Evolutionary conservation across 257 asterid genomes (phyloP), one percentile per base, ranked within the genome.

Genomic region (Agastache rugosa): DNA sequence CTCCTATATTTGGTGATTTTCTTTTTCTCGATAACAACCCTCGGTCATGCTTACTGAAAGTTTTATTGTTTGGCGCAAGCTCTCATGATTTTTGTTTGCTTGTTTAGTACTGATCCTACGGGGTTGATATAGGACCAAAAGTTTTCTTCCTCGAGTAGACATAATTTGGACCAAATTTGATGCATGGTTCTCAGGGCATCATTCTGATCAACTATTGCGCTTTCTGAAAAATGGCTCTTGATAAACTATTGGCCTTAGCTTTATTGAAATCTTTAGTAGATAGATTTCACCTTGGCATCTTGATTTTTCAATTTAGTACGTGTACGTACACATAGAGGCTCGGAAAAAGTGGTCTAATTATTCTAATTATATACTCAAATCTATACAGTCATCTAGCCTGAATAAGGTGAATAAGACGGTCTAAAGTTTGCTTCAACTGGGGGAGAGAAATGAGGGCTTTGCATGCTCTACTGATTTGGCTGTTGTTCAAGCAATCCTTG

Each of bases 371-470:
- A 27, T 59, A 44, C 50, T 23, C 34, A 23, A 60, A 27, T 72
- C 15, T 16, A 5, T 27, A n/a, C 62, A 0, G 22, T 16, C 68
- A 17, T 12, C 12, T 17, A 50, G 19, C 54, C 54, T 47, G 58
- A 29, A 5, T 20, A 68, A 45, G 62, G 48, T 35, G 44, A 44
- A n/a, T 20, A 34, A 8, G n/a, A 3, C 39, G 1, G 3, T n/a
- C 22, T 39, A 22, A 19, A 34, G 27, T 17, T 73, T 54, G 64
- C 66, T 15, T 34, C 56, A 55, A 29, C 44, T 62, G 68, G 45
- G 41, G 74, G 34, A 72, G 84, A n/a, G n/a, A n/a, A n/a, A n/a
- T 90, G 96, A 79, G 87, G 59, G 63, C 25, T 72, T 50, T 79
- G 51, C 69, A 22, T 39, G 71, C 75, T 64, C n/a, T 85, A 63